Conservation (phyloP, 2,329 filamentous ascomycete species). For the Sordariomycetes sp. region DNA sequence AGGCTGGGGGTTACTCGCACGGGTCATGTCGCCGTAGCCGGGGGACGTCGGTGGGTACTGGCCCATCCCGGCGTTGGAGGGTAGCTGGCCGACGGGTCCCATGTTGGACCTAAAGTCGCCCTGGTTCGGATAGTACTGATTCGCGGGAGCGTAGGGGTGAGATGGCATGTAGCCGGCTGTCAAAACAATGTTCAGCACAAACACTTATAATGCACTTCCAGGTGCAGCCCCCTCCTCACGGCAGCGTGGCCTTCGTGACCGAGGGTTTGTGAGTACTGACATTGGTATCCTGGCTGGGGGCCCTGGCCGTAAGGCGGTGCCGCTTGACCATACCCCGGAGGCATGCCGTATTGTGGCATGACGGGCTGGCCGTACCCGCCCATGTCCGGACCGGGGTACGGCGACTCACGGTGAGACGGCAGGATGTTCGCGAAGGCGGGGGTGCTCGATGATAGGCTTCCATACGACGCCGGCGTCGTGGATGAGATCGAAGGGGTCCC, state of each 20-base stretch:
- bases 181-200: not conserved
- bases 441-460: conserved; percentile 15
- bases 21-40: conserved; percentile 18
- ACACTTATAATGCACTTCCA: not conserved
- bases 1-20: conserved; percentile 35
- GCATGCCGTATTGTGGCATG: conserved; percentile 6
- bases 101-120: conserved; percentile 6
- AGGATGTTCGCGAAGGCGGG: conserved; percentile 22
- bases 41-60: conserved; percentile 14
- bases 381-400: conserved; percentile 17
- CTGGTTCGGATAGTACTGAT: conserved; percentile 14
- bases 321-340: conserved; percentile 14
- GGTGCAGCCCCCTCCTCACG: not conserved
- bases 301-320: conserved; percentile 6
- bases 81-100: conserved; percentile 1
- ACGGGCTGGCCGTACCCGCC: conserved; percentile 17
- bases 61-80: conserved; percentile 4
- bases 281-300: conserved; percentile 18
- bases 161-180: conserved; percentile 12
- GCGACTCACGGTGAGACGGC: conserved; percentile 24
- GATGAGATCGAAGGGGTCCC: conserved; percentile 70
- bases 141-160: conserved; percentile 17
- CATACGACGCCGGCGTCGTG: conserved; percentile 46
- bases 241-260: not conserved
- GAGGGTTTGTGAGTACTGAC: conserved; percentile 11